Base-by-base conservation (phyloP, 306 rosid species). In the Sicyos edulis region DNA sequence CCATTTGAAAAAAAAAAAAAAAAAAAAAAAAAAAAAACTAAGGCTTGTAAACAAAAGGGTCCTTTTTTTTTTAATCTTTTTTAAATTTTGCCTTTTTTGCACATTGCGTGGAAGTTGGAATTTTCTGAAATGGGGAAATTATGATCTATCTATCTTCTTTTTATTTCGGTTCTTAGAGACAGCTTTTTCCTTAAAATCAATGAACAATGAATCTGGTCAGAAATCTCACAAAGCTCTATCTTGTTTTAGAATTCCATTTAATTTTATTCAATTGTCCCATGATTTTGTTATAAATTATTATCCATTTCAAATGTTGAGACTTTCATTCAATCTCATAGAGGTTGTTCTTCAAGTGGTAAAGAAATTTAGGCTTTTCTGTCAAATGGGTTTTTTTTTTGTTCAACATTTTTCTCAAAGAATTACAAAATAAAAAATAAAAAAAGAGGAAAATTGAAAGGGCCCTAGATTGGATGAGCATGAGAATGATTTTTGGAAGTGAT, bases 91-190 rank as follows among this genome's bases (percentile, higher is more conserved):
- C 40, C n/a, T 10, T 66, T 66, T 66, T 66, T 44, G 71, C 17
- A 66, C 55, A 66, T 66, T 66, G 55, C 71, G 71, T 66, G 71
- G 37, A 11, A 42, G n/a, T 42, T 66, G 37, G 34, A 66, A 66
- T 66, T 66, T 66, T 66, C 71, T 66, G 54, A 45, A 66, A 42
- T 66, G 71, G 71, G 54, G 54, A 12, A 45, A 66, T 66, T 26
- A 26, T 26, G 71, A 45, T 54, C 40, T 64, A 45, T 61, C 8
- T 17, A 59, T 16, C 11, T 32, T 10, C 13, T 20, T 61, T 34
- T 40, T 26, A 16, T 16, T 61, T 61, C 37, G 49, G 52, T 44
- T 44, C 71, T 66, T 66, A 11, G 16, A 44, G 51, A 66, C 37
- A 42, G 20, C 71, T 13, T 20, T 64, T 66, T 66, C 12, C 6